These are phyloP conservation scores for Scenedesmus sp. DNA, from an alignment of 163 green algal species.

Conservation along the genomic window DNA sequence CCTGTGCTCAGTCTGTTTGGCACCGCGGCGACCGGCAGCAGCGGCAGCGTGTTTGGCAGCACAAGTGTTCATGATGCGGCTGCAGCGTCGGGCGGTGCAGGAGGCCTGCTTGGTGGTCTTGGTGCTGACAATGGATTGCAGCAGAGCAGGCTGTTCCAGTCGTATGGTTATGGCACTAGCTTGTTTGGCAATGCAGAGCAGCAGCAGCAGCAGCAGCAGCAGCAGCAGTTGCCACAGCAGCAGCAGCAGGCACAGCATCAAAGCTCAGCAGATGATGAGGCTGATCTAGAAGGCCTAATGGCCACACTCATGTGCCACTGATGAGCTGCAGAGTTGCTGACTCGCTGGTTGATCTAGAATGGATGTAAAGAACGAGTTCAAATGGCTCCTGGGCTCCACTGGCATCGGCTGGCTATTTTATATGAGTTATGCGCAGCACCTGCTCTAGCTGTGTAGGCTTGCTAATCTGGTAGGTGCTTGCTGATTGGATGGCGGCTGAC, in stretches of 20 bases:
- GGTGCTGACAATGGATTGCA: background rate
- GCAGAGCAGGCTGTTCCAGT: constrained; percentile 36
- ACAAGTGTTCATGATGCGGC: background rate
- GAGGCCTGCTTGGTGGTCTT: background rate
- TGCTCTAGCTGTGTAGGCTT: too few relatives aligned
- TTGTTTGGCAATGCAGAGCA: constrained; percentile 25
- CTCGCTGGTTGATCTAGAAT: background rate
- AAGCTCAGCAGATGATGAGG: constrained; percentile 10
- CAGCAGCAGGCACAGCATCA: background rate
- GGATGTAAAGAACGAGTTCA: too few relatives aligned
- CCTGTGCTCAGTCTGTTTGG: constrained; percentile 36
- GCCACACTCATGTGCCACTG: constrained; percentile 43
- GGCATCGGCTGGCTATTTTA: too few relatives aligned
- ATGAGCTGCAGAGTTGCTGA: background rate
- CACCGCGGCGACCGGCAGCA: background rate
- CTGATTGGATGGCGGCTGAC: too few relatives aligned
- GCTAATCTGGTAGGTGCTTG: too few relatives aligned
- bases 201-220: background rate
- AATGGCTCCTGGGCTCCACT: too few relatives aligned
- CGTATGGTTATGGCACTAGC: constrained; percentile 30
- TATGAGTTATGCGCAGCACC: too few relatives aligned
- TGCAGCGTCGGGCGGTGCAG: background rate
- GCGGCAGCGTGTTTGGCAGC: constrained; percentile 14
- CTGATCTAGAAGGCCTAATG: constrained; percentile 44
- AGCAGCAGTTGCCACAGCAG: constrained; percentile 2